Base-by-base conservation (phyloP, 2,329 filamentous ascomycete genomes). In the Apiospora hydei region DNA sequence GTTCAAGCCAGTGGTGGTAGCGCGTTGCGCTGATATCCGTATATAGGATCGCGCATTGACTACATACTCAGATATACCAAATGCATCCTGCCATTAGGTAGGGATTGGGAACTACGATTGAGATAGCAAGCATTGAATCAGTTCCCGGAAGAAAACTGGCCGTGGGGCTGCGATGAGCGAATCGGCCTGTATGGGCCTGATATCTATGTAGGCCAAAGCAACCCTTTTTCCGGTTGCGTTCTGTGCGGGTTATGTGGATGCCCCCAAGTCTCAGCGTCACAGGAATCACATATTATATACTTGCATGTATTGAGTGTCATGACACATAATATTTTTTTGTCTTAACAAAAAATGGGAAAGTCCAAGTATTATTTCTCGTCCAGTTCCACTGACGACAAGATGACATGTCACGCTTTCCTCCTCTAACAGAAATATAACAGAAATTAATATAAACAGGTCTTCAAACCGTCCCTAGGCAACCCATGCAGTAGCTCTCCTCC, bases 311-410 rank as follows among this genome's bases (percentile, higher is more conserved):
- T 11, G 18, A 11, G 7, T n/a, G 30, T 30, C 30, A 14, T 10
- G 18, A n/a, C 18, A n/a, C 16, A 5, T 2, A 5, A 38, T 3
- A 61, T 13, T 8, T 13, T 13, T 21, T n/a, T 21, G 13, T 41
- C 1, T 64, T 7, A 41, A n/a, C 14, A 38, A 38, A 38, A 38
- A 38, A 11, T n/a, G 30, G 34, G 21, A 64, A 41, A 64, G 10
- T 41, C 10, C 34, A 41, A 64, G 18, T 24, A 64, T 64, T 41
- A 61, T n/a, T 11, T 11, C 53, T 38, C 30, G 30, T 11, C 30
- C 53, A 64, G 34, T 24, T 64, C 57, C n/a, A 64, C 57, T 41
- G 57, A 64, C 18, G 57, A 64, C 34, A 16, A 41, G 30, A 41
- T 64, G 57, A 41, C 18, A 13, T 41, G 49, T 53, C 1, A 6